A percentile compares a stretch with the other conserved stretches of the same genome.
These are phyloP conservation scores for Clitoria ternatea DNA, from an alignment of 306 rosid species.

Conservation along the genomic window DNA sequence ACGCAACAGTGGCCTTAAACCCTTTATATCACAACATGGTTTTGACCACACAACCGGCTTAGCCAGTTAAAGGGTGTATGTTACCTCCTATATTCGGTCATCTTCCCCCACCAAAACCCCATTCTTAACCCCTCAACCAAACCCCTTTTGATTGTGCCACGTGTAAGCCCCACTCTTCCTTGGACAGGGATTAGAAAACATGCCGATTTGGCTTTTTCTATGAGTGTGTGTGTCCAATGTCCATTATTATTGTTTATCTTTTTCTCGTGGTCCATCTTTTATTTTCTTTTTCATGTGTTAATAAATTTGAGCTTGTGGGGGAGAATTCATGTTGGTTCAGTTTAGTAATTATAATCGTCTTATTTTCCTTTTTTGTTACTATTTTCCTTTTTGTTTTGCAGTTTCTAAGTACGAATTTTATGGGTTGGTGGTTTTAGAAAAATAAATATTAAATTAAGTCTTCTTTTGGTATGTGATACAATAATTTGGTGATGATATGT, in stretches of 20 bases:
- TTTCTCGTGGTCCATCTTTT: conserved; percentile 28
- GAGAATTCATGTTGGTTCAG: not conserved
- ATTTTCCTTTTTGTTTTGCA: not conserved
- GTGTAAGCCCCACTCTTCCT: conserved; percentile 31
- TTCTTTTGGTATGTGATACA: not conserved
- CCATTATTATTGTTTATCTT: conserved; percentile 21
- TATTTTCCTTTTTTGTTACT: not conserved
- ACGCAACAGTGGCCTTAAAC: conserved; percentile 71
- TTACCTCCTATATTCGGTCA: conserved; percentile 39
- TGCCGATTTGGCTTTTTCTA: conserved; percentile 19
- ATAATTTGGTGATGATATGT: conserved; percentile 3
- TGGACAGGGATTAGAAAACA: conserved; percentile 10
- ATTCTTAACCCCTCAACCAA: conserved; percentile 39
- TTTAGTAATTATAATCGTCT: not conserved
- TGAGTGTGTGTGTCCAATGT: not conserved
- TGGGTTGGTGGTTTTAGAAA: not conserved
- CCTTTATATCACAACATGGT: conserved; percentile 42
- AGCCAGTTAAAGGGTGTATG: conserved; percentile 37
- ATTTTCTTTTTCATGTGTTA: not conserved
- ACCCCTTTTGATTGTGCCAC: conserved; percentile 37
- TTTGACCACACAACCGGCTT: conserved; percentile 65
- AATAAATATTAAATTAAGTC: not conserved
- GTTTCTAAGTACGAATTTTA: not conserved
- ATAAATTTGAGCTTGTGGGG: not conserved
- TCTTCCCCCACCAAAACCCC: conserved; percentile 27